Percentiles rank a stretch among this genome's conserved stretches.
These are phyloP conservation scores for Tetrapyrgos nigripes DNA, from an alignment of 1,284 basidiomycete species.

Conservation along the genomic window DNA sequence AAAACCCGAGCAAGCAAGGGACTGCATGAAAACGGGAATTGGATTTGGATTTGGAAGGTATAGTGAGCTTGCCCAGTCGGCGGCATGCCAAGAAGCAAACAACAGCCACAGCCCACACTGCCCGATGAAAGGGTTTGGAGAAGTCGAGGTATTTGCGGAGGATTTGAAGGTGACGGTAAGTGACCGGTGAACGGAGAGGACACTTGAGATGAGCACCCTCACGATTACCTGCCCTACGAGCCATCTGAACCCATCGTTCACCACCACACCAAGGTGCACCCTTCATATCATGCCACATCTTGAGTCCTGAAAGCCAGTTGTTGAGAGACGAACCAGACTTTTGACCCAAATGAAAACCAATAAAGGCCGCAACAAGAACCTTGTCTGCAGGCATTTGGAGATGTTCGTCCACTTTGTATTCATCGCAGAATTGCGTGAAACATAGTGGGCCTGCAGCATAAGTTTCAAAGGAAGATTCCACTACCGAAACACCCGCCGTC, in stretches of 20 bases:
- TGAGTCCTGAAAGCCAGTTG: constrained; percentile 34
- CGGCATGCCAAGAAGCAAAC: constrained; percentile 33
- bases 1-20: no score
- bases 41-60: constrained; percentile 5
- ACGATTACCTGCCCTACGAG: constrained; percentile 21
- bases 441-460: neutral
- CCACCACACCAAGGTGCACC: constrained; percentile 35
- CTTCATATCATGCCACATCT: constrained; percentile 39
- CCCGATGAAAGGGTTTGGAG: no score
- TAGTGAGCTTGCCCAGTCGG: constrained; percentile 28
- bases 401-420: neutral
- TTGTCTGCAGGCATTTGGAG: neutral
- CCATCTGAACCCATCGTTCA: neutral
- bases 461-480: neutral
- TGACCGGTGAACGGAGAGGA: constrained; percentile 34
- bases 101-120: constrained; percentile 21
- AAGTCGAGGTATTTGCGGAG: no score
- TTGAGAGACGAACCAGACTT: neutral
- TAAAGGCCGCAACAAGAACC: neutral
- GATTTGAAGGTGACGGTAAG: constrained; percentile 34
- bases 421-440: neutral
- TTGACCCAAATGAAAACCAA: neutral
- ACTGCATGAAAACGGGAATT: neutral
- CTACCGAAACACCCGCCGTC: neutral
- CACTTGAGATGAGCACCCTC: constrained; percentile 23